Conservation (phyloP, 2,329 filamentous ascomycete species). For the Colletotrichum sp. region DNA sequence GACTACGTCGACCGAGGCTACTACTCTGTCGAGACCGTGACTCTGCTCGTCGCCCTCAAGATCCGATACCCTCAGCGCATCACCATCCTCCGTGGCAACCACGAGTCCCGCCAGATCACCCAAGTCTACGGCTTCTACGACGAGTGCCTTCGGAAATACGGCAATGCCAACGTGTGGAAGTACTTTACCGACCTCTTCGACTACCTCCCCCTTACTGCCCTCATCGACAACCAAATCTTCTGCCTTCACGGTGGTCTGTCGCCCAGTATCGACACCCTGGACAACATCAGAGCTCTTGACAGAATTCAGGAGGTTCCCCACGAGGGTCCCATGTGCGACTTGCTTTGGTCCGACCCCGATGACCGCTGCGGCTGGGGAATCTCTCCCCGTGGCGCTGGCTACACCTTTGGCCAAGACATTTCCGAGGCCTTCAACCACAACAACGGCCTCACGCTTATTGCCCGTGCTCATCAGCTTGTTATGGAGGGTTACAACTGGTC, state of each 20-base stretch:
- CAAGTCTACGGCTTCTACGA: conserved; percentile 99
- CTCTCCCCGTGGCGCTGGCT: conserved; percentile 90
- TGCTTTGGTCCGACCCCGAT: conserved; percentile 98
- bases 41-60: conserved; percentile 93
- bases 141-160: conserved; percentile 98
- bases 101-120: conserved; percentile 98
- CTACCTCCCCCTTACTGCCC: conserved; percentile 93
- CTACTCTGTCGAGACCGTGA: conserved; percentile 98
- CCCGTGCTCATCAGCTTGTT: conserved; percentile 94
- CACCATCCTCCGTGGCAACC: conserved; percentile 97
- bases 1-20: conserved; percentile 99
- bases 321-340: conserved; percentile 96
- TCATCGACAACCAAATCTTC: conserved; percentile 99
- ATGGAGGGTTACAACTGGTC: conserved; percentile 99
- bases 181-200: conserved; percentile 99
- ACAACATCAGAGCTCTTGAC: conserved; percentile 94
- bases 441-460: conserved; percentile 94
- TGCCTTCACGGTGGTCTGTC: conserved; percentile 96
- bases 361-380: conserved; percentile 97
- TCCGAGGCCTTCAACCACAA: conserved; percentile 99
- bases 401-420: conserved; percentile 96
- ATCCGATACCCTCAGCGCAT: conserved; percentile 98
- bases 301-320: conserved; percentile 98
- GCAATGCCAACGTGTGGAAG: conserved; percentile 99
- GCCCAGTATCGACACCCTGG: conserved; percentile 93